These are phyloP conservation scores for Penicillium salamii DNA, from an alignment of 495 filamentous ascomycete genomes.

Conservation along the genomic window DNA sequence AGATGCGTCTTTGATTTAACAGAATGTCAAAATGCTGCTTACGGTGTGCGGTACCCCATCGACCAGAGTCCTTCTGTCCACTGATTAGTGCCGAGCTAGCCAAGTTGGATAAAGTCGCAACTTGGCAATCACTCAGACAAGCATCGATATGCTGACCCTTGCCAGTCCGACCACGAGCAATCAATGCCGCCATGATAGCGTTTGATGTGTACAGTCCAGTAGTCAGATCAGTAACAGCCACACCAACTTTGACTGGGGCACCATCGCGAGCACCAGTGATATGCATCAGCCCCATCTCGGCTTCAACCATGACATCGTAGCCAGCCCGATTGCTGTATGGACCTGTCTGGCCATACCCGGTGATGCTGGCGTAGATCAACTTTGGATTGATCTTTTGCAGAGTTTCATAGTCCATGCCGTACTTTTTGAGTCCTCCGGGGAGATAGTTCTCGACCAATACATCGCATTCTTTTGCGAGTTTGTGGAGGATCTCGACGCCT, in stretches of 20 bases:
- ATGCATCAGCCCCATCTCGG: slow-evolving; percentile 97
- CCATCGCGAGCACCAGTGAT: slow-evolving; percentile 88
- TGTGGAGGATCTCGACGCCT: slow-evolving; percentile 82
- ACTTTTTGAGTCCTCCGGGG: slow-evolving; percentile 86
- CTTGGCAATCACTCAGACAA: slow-evolving; percentile 87
- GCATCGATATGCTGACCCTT: slow-evolving; percentile 92
- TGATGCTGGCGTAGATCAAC: slow-evolving; percentile 67
- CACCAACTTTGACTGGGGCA: slow-evolving; percentile 93
- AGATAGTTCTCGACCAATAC: slow-evolving; percentile 97
- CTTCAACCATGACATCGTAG: slow-evolving; percentile 99
- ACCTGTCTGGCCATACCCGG: slow-evolving; percentile 85
- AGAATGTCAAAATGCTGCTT: slow-evolving; percentile 30
- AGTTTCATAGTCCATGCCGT: slow-evolving; percentile 80
- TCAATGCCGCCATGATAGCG: slow-evolving; percentile 88
- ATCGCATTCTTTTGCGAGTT: slow-evolving; percentile 79
- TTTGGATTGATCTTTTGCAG: slow-evolving; percentile 75
- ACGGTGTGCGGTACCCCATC: slow-evolving; percentile 97
- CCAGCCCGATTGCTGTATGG: slow-evolving; percentile 87
- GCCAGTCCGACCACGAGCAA: slow-evolving; percentile 64
- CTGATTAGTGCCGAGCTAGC: slow-evolving; percentile 90
- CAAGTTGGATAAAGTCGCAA: slow-evolving; percentile 88
- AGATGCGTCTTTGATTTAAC: slow-evolving; percentile 4
- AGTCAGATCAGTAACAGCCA: slow-evolving; percentile 93
- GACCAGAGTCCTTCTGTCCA: slow-evolving; percentile 78
- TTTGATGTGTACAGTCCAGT: slow-evolving; percentile 98